Evolutionary conservation across 2,329 filamentous ascomycete species (phyloP).

Genomic region (Penicillium sp.): DNA sequence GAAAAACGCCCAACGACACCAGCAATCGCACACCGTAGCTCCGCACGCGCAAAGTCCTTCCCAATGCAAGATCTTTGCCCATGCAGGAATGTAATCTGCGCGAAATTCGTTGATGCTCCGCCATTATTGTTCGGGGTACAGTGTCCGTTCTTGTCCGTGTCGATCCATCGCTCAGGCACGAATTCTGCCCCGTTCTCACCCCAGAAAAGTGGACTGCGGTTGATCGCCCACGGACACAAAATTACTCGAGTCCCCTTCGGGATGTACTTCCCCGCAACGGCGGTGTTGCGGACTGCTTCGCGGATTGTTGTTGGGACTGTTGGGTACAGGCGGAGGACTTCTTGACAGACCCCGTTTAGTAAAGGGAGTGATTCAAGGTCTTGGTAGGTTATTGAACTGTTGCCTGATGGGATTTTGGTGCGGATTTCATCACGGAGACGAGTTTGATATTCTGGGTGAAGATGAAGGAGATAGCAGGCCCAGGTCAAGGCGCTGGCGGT

Average conservation of each 20-base stretch:
- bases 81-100: constrained; percentile 42
- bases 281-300: constrained; percentile 44
- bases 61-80: constrained; percentile 40
- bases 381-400: constrained; percentile 25
- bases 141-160: constrained; percentile 54
- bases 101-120: constrained; percentile 39
- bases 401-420: constrained; percentile 43
- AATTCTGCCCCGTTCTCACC: constrained; percentile 70
- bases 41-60: constrained; percentile 45
- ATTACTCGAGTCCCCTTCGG: constrained; percentile 70
- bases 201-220: constrained; percentile 69
- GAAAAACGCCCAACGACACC: constrained; percentile 37
- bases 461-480: constrained; percentile 54
- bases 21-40: constrained; percentile 41
- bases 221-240: constrained; percentile 66
- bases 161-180: constrained; percentile 73
- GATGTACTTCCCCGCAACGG: constrained; percentile 62
- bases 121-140: constrained; percentile 53
- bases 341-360: constrained; percentile 73
- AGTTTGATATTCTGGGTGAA: constrained; percentile 49
- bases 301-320: constrained; percentile 43
- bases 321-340: constrained; percentile 58
- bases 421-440: constrained; percentile 53
- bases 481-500: constrained; percentile 55
- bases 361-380: constrained; percentile 69